A percentile compares a stretch with the other conserved stretches of the same genome.
phyloP scores from a whole-genome alignment of 176 grass and related monocot genomes.

The Aegilops speltoides region DNA sequence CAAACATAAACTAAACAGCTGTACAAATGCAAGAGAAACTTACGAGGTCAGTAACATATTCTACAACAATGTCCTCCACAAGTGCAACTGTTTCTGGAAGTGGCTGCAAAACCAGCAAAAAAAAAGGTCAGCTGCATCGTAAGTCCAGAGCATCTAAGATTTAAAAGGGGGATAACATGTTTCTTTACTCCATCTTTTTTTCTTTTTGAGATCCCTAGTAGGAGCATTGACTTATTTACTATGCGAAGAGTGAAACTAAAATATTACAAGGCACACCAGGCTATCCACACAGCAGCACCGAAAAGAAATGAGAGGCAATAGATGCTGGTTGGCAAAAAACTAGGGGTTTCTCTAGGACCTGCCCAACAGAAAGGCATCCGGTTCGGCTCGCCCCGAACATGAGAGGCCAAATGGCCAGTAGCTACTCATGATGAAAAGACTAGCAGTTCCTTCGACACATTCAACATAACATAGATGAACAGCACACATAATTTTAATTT shows the following conservation, averaged over 20 bases:
- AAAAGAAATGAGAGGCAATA: not conserved
- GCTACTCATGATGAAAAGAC: not conserved
- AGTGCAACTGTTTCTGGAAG: constrained; percentile 94
- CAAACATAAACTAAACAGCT: constrained; percentile 9
- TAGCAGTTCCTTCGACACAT: not conserved
- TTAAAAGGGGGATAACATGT: not conserved
- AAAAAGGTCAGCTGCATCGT: not conserved
- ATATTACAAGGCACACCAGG: not conserved
- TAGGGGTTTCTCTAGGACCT: not conserved
- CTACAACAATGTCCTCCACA: constrained; percentile 93
- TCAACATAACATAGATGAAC: not conserved
- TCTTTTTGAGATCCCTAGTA: not conserved
- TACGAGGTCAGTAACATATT: constrained; percentile 98
- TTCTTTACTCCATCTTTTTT: not conserved
- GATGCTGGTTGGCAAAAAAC: not conserved
- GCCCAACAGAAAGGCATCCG: not conserved
- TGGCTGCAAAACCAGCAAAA: constrained; percentile 65
- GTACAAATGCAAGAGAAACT: not conserved
- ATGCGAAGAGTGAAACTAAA: not conserved
- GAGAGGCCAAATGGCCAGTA: not conserved
- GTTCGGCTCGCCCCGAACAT: not conserved
- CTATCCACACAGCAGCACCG: not conserved
- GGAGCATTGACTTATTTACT: not conserved
- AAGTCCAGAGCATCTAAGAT: not conserved
- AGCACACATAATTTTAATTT: not conserved